A percentile compares a stretch with the other conserved stretches of the same genome.
These are phyloP conservation scores for Neurospora sublineolata DNA, from an alignment of 495 filamentous ascomycete genomes.

Conservation along the genomic window DNA sequence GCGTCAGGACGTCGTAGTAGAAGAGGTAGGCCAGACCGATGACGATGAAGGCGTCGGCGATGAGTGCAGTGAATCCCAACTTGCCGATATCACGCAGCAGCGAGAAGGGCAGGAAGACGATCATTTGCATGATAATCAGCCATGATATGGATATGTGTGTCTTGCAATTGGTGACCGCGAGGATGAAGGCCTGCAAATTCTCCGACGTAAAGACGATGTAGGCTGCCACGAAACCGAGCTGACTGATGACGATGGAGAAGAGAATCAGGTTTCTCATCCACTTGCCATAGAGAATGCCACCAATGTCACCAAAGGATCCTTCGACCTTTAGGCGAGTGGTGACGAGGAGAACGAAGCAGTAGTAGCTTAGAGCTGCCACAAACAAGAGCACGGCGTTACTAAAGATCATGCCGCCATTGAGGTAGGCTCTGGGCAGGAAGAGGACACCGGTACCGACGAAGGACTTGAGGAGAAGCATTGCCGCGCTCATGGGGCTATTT, in stretches of 20 bases:
- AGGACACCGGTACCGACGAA: slow-evolving; percentile 97
- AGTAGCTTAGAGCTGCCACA: slow-evolving; percentile 79
- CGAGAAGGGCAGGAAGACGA: slow-evolving; percentile 86
- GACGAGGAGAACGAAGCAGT: slow-evolving; percentile 90
- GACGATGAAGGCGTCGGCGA: slow-evolving; percentile 89
- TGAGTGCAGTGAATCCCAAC: slow-evolving; percentile 75
- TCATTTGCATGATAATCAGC: slow-evolving; percentile 84
- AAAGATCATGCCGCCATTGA: slow-evolving; percentile 96
- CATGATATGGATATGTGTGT: slow-evolving; percentile 72
- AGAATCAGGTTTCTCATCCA: slow-evolving; percentile 83
- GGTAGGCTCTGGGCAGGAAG: slow-evolving; percentile 81
- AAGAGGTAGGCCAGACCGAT: slow-evolving; percentile 88
- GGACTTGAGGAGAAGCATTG: slow-evolving; percentile 79
- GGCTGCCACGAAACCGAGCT: slow-evolving; percentile 91
- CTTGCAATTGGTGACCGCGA: slow-evolving; percentile 68
- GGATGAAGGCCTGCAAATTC: slow-evolving; percentile 88
- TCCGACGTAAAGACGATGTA: slow-evolving; percentile 97
- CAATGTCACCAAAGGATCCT: slow-evolving; percentile 92
- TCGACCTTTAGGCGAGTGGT: slow-evolving; percentile 72
- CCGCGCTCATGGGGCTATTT: slow-evolving; percentile 60
- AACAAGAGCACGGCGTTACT: slow-evolving; percentile 78
- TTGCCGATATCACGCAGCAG: slow-evolving; percentile 93
- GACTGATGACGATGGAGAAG: slow-evolving; percentile 80
- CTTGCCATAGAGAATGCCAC: slow-evolving; percentile 79
- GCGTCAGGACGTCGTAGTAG: slow-evolving; percentile 87